phyloP scores from a whole-genome alignment of 140 eudicot species.

The Oenanthe javanica region DNA sequence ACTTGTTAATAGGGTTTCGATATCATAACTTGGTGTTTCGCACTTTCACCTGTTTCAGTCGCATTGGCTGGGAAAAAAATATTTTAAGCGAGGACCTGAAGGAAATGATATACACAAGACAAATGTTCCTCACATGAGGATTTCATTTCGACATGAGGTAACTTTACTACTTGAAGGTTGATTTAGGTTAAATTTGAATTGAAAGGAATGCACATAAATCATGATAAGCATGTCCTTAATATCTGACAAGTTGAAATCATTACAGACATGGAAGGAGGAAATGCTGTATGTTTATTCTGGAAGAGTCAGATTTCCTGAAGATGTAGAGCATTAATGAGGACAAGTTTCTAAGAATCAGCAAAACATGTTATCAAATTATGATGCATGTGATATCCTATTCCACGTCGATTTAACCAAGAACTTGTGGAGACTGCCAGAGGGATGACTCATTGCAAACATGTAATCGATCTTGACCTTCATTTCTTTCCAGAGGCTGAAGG shows the following conservation, averaged over 20 bases:
- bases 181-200: not conserved
- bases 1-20: not conserved
- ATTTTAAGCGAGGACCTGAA: slow-evolving; percentile 67
- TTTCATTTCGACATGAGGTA: slow-evolving; percentile 80
- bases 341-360: not conserved
- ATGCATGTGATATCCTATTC: slow-evolving; percentile 2
- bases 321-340: slow-evolving; percentile 44
- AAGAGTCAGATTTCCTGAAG: slow-evolving; percentile 58
- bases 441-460: not conserved
- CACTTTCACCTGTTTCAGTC: slow-evolving; percentile 21
- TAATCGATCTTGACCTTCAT: not conserved
- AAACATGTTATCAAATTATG: not conserved
- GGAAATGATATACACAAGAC: slow-evolving; percentile 92
- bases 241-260: slow-evolving; percentile 17
- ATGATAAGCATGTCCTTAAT: not conserved
- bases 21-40: not conserved
- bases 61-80: slow-evolving; percentile 85
- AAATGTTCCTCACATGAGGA: slow-evolving; percentile 77
- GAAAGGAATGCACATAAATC: not conserved
- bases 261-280: slow-evolving; percentile 95
- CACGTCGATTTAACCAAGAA: not conserved
- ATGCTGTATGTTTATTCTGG: slow-evolving; percentile 81
- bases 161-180: not conserved
- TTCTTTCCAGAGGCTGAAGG: not conserved
- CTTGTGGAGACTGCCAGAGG: slow-evolving; percentile 1